Conservation (phyloP, 257 asterid species). For the Lycium ferocissimum region DNA sequence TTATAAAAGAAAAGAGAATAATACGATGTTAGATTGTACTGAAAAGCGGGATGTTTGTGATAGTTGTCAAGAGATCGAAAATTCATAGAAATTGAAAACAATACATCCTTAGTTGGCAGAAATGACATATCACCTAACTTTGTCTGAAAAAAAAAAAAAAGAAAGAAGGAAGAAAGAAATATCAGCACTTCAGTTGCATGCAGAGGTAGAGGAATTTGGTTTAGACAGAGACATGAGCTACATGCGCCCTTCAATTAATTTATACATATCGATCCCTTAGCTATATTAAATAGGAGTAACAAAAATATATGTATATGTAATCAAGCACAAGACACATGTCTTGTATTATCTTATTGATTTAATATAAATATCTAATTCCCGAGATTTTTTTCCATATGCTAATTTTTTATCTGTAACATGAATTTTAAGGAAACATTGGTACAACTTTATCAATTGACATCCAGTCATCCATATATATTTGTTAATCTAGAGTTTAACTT, state of each 20-base stretch:
- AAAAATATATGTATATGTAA: not conserved
- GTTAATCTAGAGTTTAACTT: not conserved
- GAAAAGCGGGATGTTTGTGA: not conserved
- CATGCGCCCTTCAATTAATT: not conserved
- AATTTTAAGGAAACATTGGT: not conserved
- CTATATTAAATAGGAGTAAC: not conserved
- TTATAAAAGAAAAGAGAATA: too few species aligned
- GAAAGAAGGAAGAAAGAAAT: not conserved
- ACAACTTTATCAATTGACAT: not conserved
- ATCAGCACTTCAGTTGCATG: slow-evolving; percentile 11
- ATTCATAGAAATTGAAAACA: not conserved
- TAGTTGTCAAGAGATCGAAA: not conserved
- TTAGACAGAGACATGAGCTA: slow-evolving; percentile 7
- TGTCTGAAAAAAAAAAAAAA: not conserved
- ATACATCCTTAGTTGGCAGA: not conserved
- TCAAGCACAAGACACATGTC: not conserved
- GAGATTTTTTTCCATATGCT: not conserved
- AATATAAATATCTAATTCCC: too few species aligned
- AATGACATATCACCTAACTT: not conserved
- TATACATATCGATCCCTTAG: not conserved
- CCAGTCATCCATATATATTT: not conserved
- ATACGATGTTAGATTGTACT: not conserved
- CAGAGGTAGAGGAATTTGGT: slow-evolving; percentile 16
- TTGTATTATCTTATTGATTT: not conserved
- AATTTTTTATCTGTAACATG: too few species aligned